Evolutionary conservation across 306 rosid genomes (phyloP).

Genomic region (Glycine latifolia): DNA sequence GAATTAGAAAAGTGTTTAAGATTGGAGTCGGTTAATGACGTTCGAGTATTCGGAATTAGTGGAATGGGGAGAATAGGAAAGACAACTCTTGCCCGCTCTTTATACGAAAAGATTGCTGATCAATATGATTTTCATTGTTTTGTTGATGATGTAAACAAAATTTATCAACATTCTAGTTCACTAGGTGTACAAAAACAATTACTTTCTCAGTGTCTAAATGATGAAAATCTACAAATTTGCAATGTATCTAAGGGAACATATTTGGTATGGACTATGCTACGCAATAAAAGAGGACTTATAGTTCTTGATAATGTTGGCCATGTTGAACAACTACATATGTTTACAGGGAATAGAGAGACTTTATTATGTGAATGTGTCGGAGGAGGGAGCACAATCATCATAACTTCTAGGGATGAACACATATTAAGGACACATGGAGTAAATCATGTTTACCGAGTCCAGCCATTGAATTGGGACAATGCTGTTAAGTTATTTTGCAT

Average conservation of each 20-base stretch:
- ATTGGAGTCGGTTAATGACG: neutral
- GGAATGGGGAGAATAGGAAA: constrained; percentile 48
- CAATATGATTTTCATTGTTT: neutral
- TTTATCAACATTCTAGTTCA: neutral
- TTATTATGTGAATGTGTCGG: neutral
- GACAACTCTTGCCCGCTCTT: constrained; percentile 1
- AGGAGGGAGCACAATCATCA: neutral
- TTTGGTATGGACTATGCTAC: neutral
- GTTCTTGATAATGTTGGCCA: neutral
- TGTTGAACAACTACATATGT: neutral
- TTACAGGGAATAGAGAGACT: neutral
- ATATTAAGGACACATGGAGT: neutral
- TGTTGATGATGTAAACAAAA: neutral
- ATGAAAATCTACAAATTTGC: neutral
- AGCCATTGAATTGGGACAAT: neutral
- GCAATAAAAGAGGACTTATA: neutral
- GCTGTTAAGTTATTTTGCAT: no score
- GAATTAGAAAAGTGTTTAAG: no score
- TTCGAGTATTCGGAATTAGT: constrained; percentile 5
- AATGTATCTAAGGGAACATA: neutral
- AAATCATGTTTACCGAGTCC: neutral
- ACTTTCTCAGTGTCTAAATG: neutral
- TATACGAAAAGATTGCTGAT: neutral
- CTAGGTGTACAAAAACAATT: neutral
- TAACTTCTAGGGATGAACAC: neutral